Base-by-base conservation (phyloP, 331 rosid species). In the Pyracantha coccinea region DNA sequence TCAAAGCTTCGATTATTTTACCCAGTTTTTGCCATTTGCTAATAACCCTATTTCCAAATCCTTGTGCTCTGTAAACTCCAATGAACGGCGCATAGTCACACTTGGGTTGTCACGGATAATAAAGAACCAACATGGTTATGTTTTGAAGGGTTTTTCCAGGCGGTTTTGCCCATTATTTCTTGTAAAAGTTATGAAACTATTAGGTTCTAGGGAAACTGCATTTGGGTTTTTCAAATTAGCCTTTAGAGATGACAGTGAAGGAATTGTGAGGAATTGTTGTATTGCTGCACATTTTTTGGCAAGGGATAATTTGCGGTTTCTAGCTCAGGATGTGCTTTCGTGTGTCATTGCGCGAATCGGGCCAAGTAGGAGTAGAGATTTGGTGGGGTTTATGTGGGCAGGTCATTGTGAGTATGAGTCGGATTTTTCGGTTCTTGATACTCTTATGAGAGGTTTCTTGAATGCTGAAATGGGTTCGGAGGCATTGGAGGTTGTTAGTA, bases 221-320 rank as follows among this genome's bases (percentile, higher is more conserved):
- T 85, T 84, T 66, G 89, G 96, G 16, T 93, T 93, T 85, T 93
- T 93, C 68, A 91, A 91, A 33, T 21, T 89, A 9, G 84, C 91
- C 1, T 84, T 89, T 35, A 72, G 78, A 16, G 86, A 84, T 41
- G 81, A 75, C 24, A 85, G 80, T 19, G 85, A 87, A 6, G 79
- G 68, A 33, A 29, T 59, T 23, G 80, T 93, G 25, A 75, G 63
- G 72, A 72, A 77, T 13, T 84, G 85, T n/a, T 91, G 96, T 62
- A 65, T 88, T n/a, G 89, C 85, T 4, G 96, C 97, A 0, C 92
- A 86, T 74, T 28, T 88, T 72, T 78, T 93, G 62, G 89, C 96
- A 2, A 79, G 89, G 2, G 81, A 83, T 69, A 23, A 73, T 60
- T 87, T 85, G 17, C 83, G 71, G 31, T 68, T 80, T 2, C 80